Conservation (phyloP, 371 early-diverging fungal genomes). For the Apophysomyces variabilis region DNA sequence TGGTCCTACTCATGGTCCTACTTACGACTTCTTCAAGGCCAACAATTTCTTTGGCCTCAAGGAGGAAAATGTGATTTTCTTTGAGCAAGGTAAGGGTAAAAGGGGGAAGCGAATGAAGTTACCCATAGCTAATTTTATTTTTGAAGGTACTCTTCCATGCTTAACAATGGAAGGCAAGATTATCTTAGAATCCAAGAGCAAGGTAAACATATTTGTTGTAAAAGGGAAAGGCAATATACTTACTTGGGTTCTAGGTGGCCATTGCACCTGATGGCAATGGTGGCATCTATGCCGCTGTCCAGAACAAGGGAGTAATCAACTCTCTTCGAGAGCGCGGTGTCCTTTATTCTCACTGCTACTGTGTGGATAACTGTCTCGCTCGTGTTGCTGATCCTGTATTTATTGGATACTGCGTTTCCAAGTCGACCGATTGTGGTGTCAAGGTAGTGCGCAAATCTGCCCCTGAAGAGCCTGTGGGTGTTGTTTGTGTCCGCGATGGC, state of each 20-base stretch:
- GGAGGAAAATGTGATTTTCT: conserved; percentile 83
- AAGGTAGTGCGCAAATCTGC: conserved; percentile 88
- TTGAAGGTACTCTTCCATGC: conserved; percentile 80
- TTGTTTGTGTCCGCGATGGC: conserved; percentile 86
- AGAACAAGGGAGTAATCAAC: conserved; percentile 74
- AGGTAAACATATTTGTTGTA: conserved; percentile 52
- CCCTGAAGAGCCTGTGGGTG: conserved; percentile 93
- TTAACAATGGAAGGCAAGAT: conserved; percentile 85
- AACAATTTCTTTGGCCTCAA: conserved; percentile 87
- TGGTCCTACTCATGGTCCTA: conserved; percentile 86
- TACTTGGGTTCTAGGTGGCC: conserved; percentile 39
- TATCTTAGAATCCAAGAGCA: conserved; percentile 79
- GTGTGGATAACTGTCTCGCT: conserved; percentile 96
- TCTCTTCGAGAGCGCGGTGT: conserved; percentile 80
- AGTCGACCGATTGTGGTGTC: conserved; percentile 92
- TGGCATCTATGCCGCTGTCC: conserved; percentile 81
- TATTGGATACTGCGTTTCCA: conserved; percentile 85
- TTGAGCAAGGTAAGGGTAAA: conserved; percentile 70
- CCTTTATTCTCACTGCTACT: conserved; percentile 90
- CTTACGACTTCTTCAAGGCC: conserved; percentile 84
- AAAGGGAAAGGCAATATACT: neutral
- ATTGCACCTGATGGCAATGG: conserved; percentile 86
- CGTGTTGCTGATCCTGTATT: conserved; percentile 95
- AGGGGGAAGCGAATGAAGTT: neutral
- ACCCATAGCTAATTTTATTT: neutral